These are phyloP conservation scores for Novymonas esmeraldas DNA, from an alignment of 208 protist genomes.

Conservation along the genomic window DNA sequence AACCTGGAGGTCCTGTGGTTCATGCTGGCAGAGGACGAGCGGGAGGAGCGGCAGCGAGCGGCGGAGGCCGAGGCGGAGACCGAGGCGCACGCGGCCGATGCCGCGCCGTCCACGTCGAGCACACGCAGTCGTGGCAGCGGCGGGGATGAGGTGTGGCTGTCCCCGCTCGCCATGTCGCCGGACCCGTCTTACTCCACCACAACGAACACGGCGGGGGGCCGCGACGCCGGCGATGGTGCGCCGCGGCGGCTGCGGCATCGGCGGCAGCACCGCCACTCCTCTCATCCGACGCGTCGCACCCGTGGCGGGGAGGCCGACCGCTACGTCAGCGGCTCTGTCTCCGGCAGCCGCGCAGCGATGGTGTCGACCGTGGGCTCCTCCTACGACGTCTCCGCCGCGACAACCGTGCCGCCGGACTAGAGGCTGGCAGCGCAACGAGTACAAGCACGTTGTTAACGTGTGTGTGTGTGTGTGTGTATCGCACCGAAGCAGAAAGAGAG, in stretches of 20 bases:
- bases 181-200: background rate
- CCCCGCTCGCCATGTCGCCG: background rate
- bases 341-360: background rate
- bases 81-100: background rate
- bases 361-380: slow-evolving; percentile 1
- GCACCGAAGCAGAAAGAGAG: no score
- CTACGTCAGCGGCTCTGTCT: background rate
- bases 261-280: background rate
- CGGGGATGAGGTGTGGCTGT: background rate
- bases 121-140: background rate
- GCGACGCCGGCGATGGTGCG: background rate
- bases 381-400: slow-evolving; percentile 12
- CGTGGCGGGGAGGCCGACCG: background rate
- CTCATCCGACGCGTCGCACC: background rate
- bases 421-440: background rate
- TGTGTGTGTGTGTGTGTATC: background rate
- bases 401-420: slow-evolving; percentile 13
- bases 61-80: background rate
- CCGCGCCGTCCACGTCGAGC: background rate
- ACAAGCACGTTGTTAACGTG: background rate
- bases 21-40: slow-evolving; percentile 38
- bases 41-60: background rate
- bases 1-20: slow-evolving; percentile 53
- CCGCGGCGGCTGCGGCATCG: background rate
- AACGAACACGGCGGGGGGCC: background rate